Percentiles rank a stretch among this genome's conserved stretches.
Conservation (phyloP, 208 protist species). For the Vickermania ingenoplastis region DNA sequence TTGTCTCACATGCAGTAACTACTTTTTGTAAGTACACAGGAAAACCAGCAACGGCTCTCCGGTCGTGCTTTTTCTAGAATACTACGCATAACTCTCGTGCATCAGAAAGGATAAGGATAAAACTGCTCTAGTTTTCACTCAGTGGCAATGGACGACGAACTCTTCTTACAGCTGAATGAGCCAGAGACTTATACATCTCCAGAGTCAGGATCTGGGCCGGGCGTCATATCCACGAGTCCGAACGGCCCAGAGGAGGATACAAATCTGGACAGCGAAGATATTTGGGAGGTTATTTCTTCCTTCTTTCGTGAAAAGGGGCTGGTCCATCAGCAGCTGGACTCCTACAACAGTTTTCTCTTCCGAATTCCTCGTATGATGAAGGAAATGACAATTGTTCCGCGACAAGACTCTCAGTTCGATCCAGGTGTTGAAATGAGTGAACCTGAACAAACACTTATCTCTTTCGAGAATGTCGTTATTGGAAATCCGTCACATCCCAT, state of each 20-base stretch:
- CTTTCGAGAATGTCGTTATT: conserved; percentile 72
- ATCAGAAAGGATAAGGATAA: too few relatives aligned
- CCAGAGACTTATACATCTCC: conserved; percentile 14
- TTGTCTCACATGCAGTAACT: too few relatives aligned
- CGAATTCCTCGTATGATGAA: conserved; percentile 77
- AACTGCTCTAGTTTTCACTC: too few relatives aligned
- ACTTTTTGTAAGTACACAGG: too few relatives aligned
- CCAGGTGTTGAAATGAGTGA: conserved; percentile 34
- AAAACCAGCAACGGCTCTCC: too few relatives aligned
- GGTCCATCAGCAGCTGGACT: conserved; percentile 98
- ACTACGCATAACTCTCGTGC: too few relatives aligned
- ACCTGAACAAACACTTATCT: conserved; percentile 61
- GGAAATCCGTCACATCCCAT: conserved; percentile 70
- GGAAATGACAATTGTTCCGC: conserved; percentile 52
- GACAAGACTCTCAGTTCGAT: conserved; percentile 79
- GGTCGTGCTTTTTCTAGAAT: too few relatives aligned
- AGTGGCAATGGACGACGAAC: conserved; percentile 67
- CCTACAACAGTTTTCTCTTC: conserved; percentile 97
- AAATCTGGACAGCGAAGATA: conserved; percentile 89
- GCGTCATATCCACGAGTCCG: background rate
- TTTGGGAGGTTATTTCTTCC: conserved; percentile 95
- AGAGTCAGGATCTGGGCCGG: conserved; percentile 1
- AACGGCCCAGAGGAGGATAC: conserved; percentile 20
- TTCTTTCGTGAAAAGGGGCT: conserved; percentile 98
- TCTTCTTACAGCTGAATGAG: conserved; percentile 67